phyloP scores from a whole-genome alignment of 495 filamentous ascomycete genomes.

The Viridothelium virens region DNA sequence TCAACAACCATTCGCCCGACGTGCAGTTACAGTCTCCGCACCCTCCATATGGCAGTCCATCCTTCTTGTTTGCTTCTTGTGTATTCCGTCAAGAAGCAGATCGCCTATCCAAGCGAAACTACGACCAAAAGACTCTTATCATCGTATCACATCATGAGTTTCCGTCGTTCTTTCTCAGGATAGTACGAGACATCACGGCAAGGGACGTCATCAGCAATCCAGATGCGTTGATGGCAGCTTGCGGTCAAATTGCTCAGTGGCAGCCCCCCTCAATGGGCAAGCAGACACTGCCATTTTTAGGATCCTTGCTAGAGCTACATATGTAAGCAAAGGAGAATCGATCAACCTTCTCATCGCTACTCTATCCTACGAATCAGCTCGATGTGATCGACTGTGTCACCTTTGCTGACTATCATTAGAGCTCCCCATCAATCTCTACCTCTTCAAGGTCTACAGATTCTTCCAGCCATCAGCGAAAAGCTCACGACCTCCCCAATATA shows the following conservation, averaged over 20 bases:
- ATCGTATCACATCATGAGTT: constrained; percentile 31
- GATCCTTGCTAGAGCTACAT: constrained; percentile 27
- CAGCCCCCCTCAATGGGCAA: constrained; percentile 26
- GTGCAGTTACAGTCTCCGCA: constrained; percentile 25
- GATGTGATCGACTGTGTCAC: too few relatives aligned
- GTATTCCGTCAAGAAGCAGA: constrained; percentile 34
- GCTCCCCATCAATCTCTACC: constrained; percentile 32
- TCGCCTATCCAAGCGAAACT: constrained; percentile 29
- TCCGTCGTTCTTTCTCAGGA: constrained; percentile 26
- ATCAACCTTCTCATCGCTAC: background rate
- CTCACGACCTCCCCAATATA: constrained; percentile 18
- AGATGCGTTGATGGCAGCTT: constrained; percentile 26
- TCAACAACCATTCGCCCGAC: constrained; percentile 31
- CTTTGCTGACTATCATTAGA: background rate
- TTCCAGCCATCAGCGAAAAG: constrained; percentile 17
- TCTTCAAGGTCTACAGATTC: constrained; percentile 28
- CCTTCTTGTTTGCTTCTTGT: constrained; percentile 24
- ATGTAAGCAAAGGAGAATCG: constrained; percentile 22
- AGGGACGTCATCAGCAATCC: constrained; percentile 27
- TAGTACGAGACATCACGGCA: constrained; percentile 28
- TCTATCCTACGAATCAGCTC: too few relatives aligned
- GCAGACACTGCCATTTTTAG: constrained; percentile 31
- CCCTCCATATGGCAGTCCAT: constrained; percentile 27
- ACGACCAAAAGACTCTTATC: constrained; percentile 30
- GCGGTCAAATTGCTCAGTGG: constrained; percentile 28